Percentiles rank a stretch among this genome's conserved stretches.
Conservation (phyloP, 2,329 filamentous ascomycete genomes). For the Mycogone perniciosa region DNA sequence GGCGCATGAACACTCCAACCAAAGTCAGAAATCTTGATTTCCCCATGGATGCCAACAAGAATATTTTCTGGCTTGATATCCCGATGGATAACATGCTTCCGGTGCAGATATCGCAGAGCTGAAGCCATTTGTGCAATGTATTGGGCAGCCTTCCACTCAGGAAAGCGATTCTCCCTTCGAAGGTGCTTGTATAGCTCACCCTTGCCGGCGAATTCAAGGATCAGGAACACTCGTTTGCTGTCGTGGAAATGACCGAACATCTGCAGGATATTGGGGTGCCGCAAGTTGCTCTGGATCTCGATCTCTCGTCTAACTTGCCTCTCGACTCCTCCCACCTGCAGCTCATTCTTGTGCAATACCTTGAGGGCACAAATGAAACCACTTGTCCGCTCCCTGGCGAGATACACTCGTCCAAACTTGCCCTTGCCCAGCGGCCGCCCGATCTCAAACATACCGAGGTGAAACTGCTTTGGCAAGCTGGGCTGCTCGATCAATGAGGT, state of each 20-base stretch:
- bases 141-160: conserved; percentile 62
- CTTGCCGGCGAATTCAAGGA: conserved; percentile 59
- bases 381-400: conserved; percentile 59
- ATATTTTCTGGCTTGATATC: conserved; percentile 70
- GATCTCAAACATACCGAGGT: conserved; percentile 76
- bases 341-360: conserved; percentile 63
- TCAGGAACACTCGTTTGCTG: conserved; percentile 63
- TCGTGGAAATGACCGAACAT: conserved; percentile 69
- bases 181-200: conserved; percentile 69
- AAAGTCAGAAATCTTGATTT: conserved; percentile 98
- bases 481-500: conserved; percentile 52
- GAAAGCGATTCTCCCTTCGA: conserved; percentile 58
- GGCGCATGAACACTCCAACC: conserved; percentile 98
- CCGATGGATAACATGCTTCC: conserved; percentile 28
- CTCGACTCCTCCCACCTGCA: conserved; percentile 66
- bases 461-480: conserved; percentile 58
- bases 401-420: conserved; percentile 67
- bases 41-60: conserved; percentile 73
- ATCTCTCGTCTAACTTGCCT: conserved; percentile 67
- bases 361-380: conserved; percentile 68
- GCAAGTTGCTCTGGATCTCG: conserved; percentile 66
- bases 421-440: conserved; percentile 67
- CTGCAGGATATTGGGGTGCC: conserved; percentile 58
- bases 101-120: conserved; percentile 24
- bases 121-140: conserved; percentile 66